phyloP scores from a whole-genome alignment of 2,329 filamentous ascomycete species.

The Boeremia lycopersici region DNA sequence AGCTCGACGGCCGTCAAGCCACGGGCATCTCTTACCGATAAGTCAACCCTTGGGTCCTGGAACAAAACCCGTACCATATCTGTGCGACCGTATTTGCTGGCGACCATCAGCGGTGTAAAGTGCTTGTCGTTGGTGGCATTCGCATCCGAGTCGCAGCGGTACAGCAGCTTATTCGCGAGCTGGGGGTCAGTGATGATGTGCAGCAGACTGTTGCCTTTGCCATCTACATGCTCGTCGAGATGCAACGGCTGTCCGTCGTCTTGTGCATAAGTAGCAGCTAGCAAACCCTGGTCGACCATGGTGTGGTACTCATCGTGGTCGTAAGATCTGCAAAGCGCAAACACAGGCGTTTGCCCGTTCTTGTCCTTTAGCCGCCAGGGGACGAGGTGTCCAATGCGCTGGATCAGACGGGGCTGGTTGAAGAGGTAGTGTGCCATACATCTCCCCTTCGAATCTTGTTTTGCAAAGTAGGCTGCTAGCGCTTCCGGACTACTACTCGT shows the following conservation, averaged over 20 bases:
- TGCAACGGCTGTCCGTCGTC: slow-evolving; percentile 80
- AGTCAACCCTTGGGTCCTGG: slow-evolving; percentile 83
- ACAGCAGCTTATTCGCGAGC: slow-evolving; percentile 75
- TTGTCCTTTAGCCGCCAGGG: slow-evolving; percentile 92
- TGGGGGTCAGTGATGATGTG: slow-evolving; percentile 90
- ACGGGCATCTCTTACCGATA: slow-evolving; percentile 80
- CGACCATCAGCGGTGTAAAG: slow-evolving; percentile 96
- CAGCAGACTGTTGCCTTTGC: slow-evolving; percentile 91
- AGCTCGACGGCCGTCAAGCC: slow-evolving; percentile 94
- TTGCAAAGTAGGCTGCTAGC: slow-evolving; percentile 71
- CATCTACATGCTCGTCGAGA: slow-evolving; percentile 89
- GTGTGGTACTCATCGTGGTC: slow-evolving; percentile 84
- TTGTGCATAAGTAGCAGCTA: slow-evolving; percentile 75
- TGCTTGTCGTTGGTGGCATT: slow-evolving; percentile 94
- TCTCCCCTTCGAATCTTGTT: slow-evolving; percentile 82
- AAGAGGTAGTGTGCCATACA: slow-evolving; percentile 97
- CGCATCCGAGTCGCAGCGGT: slow-evolving; percentile 89
- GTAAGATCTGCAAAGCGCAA: slow-evolving; percentile 93
- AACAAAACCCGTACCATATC: slow-evolving; percentile 92
- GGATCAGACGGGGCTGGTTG: slow-evolving; percentile 81
- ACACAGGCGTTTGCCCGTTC: slow-evolving; percentile 96
- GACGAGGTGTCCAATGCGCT: slow-evolving; percentile 74
- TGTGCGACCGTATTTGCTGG: slow-evolving; percentile 95
- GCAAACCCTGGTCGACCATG: slow-evolving; percentile 85
- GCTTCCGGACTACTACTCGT: slow-evolving; percentile 60